Evolutionary conservation across 2,329 filamentous ascomycete genomes (phyloP).

Genomic region (Fusarium drepaniforme): DNA sequence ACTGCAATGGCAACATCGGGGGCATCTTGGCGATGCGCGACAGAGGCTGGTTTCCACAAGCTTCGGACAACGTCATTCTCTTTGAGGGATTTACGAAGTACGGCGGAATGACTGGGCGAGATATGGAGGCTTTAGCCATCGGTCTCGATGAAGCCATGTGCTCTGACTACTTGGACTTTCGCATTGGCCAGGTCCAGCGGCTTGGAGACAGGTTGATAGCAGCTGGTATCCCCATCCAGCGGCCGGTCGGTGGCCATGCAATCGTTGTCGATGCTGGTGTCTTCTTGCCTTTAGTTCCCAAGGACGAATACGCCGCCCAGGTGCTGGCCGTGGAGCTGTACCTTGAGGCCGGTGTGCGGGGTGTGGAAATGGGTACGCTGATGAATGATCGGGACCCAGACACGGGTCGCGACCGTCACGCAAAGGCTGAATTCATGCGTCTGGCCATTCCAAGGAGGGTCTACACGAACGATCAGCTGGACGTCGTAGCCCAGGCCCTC

Average conservation of each 20-base stretch:
- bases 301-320: not conserved
- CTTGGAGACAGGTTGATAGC: not conserved
- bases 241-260: not conserved
- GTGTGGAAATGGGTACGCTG: not conserved
- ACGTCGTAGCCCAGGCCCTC: not conserved
- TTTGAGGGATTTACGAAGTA: not conserved
- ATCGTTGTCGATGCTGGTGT: not conserved
- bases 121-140: not conserved
- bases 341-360: not conserved
- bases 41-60: not conserved
- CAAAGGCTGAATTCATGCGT: not conserved
- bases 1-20: not conserved
- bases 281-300: not conserved
- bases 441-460: not conserved
- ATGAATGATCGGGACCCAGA: not conserved
- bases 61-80: not conserved
- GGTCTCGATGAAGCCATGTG: not conserved
- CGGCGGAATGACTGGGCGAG: not conserved
- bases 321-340: not conserved
- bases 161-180: not conserved
- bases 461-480: not conserved
- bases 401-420: not conserved
- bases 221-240: not conserved
- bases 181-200: not conserved
- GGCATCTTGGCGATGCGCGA: not conserved